These are phyloP conservation scores for Neodidymelliopsis sp. DNA, from an alignment of 2,329 filamentous ascomycete species.

Conservation along the genomic window DNA sequence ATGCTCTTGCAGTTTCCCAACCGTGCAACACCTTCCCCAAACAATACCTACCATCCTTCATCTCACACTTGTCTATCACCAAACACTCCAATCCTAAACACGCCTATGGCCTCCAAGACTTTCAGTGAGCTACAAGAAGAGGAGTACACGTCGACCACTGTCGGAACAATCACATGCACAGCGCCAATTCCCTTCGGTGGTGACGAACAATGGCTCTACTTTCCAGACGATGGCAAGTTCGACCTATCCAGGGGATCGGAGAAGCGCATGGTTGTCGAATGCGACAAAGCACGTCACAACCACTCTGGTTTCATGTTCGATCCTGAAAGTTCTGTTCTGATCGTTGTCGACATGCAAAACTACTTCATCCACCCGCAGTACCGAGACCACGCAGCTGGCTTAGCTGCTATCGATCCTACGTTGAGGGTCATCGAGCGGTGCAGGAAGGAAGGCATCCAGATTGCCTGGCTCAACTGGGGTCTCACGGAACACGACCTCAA, in stretches of 20 bases:
- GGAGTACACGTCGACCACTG: constrained; percentile 21
- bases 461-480: constrained; percentile 54
- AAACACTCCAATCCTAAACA: neutral
- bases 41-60: constrained; percentile 6
- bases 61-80: neutral
- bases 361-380: constrained; percentile 50
- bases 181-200: constrained; percentile 53
- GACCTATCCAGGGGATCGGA: constrained; percentile 50
- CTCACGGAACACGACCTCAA: constrained; percentile 49
- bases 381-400: constrained; percentile 38
- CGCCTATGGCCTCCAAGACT: constrained; percentile 20
- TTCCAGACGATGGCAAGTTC: constrained; percentile 51
- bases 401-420: constrained; percentile 47
- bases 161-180: constrained; percentile 45
- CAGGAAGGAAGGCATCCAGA: constrained; percentile 50
- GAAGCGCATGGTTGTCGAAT: constrained; percentile 49
- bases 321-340: constrained; percentile 49
- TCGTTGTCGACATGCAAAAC: constrained; percentile 56
- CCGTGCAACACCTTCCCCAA: neutral
- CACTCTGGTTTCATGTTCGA: constrained; percentile 53
- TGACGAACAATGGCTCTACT: constrained; percentile 52
- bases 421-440: constrained; percentile 51
- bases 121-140: constrained; percentile 21
- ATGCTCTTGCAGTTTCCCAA: constrained; percentile 3
- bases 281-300: constrained; percentile 51